Conservation (phyloP, 2,329 filamentous ascomycete genomes). For the Fusarium verrucosum region DNA sequence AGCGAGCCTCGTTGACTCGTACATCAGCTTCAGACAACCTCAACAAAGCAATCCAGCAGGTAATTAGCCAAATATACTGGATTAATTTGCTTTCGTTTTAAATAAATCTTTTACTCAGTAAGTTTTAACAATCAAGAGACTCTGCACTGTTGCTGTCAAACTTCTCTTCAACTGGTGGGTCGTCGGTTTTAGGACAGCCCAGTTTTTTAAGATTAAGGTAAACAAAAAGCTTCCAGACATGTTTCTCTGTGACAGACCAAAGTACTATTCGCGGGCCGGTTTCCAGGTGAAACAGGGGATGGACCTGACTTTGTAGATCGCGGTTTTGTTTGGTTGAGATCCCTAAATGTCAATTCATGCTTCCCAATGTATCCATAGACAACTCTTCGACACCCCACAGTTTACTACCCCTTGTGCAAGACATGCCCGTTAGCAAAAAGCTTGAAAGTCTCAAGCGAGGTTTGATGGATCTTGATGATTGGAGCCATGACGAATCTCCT, state of each 20-base stretch:
- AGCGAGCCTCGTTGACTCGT: background rate
- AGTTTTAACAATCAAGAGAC: too few relatives aligned
- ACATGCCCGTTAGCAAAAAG: conserved; percentile 1
- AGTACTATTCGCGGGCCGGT: background rate
- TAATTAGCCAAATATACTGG: too few relatives aligned
- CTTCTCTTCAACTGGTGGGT: background rate
- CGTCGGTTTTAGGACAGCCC: background rate
- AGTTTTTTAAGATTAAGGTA: background rate
- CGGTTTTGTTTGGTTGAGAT: too few relatives aligned
- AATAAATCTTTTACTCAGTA: too few relatives aligned
- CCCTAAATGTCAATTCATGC: background rate
- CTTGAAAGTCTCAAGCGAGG: background rate
- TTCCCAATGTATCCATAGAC: too few relatives aligned
- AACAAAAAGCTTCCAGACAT: too few relatives aligned
- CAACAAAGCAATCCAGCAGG: too few relatives aligned
- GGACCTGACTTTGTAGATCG: background rate
- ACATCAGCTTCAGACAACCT: too few relatives aligned
- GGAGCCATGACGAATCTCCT: background rate
- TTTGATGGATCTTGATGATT: background rate
- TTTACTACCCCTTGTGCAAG: background rate
- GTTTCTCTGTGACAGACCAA: background rate
- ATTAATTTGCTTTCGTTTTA: too few relatives aligned
- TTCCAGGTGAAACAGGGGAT: background rate
- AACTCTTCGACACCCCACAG: background rate
- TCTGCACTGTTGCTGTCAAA: background rate